Evolutionary conservation across 495 filamentous ascomycete genomes (phyloP).

Genomic region (Xylaria flabelliformis): DNA sequence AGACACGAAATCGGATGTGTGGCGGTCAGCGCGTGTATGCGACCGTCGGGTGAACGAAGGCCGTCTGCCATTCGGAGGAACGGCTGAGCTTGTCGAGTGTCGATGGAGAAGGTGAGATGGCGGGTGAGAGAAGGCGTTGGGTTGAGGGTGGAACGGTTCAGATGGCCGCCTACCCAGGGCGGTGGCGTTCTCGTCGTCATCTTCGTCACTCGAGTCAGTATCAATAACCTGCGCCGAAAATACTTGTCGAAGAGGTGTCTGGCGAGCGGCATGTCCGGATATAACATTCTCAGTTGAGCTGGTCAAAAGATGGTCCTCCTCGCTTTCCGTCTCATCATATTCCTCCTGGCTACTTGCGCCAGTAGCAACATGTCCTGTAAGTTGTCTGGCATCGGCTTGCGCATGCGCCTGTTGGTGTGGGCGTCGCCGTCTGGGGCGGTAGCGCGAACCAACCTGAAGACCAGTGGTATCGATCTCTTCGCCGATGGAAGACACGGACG

Average conservation of each 20-base stretch:
- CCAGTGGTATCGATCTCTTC: conserved; percentile 91
- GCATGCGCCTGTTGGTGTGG: conserved; percentile 55
- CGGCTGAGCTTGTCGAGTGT: conserved; percentile 53
- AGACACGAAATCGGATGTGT: conserved; percentile 66
- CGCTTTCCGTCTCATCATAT: conserved; percentile 74
- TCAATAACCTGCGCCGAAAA: conserved; percentile 47
- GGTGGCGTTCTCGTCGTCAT: conserved; percentile 82
- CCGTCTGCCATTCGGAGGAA: conserved; percentile 50
- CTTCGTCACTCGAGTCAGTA: conserved; percentile 72
- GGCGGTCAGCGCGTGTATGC: conserved; percentile 54
- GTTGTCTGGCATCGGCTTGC: conserved; percentile 36
- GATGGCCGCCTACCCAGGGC: conserved; percentile 70
- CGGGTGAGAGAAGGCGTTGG: conserved; percentile 89
- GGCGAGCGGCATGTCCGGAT: conserved; percentile 32
- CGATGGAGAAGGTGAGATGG: conserved; percentile 63
- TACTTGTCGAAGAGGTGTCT: conserved; percentile 34
- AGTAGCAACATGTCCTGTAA: conserved; percentile 47
- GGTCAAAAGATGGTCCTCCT: conserved; percentile 80
- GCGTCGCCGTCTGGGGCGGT: conserved; percentile 61
- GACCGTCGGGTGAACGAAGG: conserved; percentile 50
- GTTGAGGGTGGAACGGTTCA: conserved; percentile 79
- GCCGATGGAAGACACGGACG: conserved; percentile 85
- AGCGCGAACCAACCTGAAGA: conserved; percentile 68
- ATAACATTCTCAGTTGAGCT: conserved; percentile 82
- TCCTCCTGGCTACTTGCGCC: conserved; percentile 67